phyloP scores from a whole-genome alignment of 1,284 basidiomycete genomes.

The Earliella scabrosa region DNA sequence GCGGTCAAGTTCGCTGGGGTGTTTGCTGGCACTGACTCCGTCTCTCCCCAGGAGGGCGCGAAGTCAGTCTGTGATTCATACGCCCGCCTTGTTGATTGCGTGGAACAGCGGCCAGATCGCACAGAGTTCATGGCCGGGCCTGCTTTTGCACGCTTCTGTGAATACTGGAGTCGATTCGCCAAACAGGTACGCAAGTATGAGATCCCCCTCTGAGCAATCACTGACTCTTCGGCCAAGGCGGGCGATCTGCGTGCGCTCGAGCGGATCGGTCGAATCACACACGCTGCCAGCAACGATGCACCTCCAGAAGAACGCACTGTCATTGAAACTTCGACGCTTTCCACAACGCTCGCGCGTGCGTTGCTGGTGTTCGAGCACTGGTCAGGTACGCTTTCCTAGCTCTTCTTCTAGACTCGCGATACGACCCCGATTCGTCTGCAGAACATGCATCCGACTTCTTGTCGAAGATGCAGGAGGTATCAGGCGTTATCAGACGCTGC shows the following conservation, averaged over 20 bases:
- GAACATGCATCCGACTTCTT: slow-evolving; percentile 18
- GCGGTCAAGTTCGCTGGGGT: slow-evolving; percentile 52
- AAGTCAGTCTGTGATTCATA: slow-evolving; percentile 46
- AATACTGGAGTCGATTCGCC: slow-evolving; percentile 46
- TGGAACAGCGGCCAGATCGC: slow-evolving; percentile 42
- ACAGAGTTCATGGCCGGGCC: slow-evolving; percentile 48
- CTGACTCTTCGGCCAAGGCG: slow-evolving; percentile 38
- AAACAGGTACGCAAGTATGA: slow-evolving; percentile 30
- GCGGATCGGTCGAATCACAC: slow-evolving; percentile 44
- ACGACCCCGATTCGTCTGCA: too few relatives aligned
- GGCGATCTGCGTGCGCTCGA: slow-evolving; percentile 55
- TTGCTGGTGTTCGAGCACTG: slow-evolving; percentile 41
- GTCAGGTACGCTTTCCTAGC: slow-evolving; percentile 12
- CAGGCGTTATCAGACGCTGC: slow-evolving; percentile 10
- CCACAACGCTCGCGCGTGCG: slow-evolving; percentile 47
- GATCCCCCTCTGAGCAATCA: too few relatives aligned
- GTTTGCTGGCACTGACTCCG: slow-evolving; percentile 42
- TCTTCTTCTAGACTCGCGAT: too few relatives aligned
- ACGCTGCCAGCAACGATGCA: slow-evolving; percentile 32
- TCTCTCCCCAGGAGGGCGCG: slow-evolving; percentile 34
- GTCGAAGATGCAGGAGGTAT: slow-evolving; percentile 16
- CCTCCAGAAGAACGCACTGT: slow-evolving; percentile 23
- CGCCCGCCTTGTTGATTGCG: slow-evolving; percentile 41
- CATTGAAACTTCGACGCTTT: slow-evolving; percentile 44
- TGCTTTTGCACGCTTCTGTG: slow-evolving; percentile 64